Evolutionary conservation across 208 protist genomes (phyloP).

Genomic region (Trichomonas gallinae): DNA sequence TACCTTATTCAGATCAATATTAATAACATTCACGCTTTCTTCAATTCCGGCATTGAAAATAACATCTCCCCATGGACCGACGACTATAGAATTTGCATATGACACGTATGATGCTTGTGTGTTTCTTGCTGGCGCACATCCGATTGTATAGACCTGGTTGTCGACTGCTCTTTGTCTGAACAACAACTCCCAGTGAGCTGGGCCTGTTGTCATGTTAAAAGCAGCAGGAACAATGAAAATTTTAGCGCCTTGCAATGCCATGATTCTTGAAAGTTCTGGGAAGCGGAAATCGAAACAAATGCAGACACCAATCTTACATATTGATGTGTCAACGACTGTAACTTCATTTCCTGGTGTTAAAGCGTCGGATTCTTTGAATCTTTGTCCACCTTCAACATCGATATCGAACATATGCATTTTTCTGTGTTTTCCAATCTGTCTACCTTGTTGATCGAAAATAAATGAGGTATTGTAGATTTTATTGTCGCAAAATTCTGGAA

Average conservation of each 20-base stretch:
- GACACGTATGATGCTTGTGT: slow-evolving; percentile 44
- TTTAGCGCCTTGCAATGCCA: slow-evolving; percentile 51
- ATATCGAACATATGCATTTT: slow-evolving; percentile 25
- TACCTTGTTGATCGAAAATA: background rate
- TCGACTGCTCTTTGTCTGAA: slow-evolving; percentile 61
- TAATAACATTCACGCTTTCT: slow-evolving; percentile 44
- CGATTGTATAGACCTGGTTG: slow-evolving; percentile 74
- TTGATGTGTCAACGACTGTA: slow-evolving; percentile 45
- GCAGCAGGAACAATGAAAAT: slow-evolving; percentile 76
- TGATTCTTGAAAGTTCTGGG: slow-evolving; percentile 62
- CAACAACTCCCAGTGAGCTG: slow-evolving; percentile 85
- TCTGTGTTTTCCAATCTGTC: background rate
- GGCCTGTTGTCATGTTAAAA: slow-evolving; percentile 96
- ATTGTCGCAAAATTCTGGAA: background rate
- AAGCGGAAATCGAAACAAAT: slow-evolving; percentile 98
- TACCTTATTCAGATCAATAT: slow-evolving; percentile 47
- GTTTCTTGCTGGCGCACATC: slow-evolving; percentile 77
- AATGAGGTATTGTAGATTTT: slow-evolving; percentile 19
- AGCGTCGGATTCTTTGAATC: slow-evolving; percentile 72
- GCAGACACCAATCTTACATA: slow-evolving; percentile 63
- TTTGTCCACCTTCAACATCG: background rate
- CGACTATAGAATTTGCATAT: slow-evolving; percentile 82
- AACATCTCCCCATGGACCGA: slow-evolving; percentile 62
- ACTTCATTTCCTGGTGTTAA: slow-evolving; percentile 62
- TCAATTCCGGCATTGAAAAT: slow-evolving; percentile 51